A percentile compares a stretch with the other conserved stretches of the same genome.
phyloP scores from a whole-genome alignment of 495 filamentous ascomycete species.

The Xylaria venustula region DNA sequence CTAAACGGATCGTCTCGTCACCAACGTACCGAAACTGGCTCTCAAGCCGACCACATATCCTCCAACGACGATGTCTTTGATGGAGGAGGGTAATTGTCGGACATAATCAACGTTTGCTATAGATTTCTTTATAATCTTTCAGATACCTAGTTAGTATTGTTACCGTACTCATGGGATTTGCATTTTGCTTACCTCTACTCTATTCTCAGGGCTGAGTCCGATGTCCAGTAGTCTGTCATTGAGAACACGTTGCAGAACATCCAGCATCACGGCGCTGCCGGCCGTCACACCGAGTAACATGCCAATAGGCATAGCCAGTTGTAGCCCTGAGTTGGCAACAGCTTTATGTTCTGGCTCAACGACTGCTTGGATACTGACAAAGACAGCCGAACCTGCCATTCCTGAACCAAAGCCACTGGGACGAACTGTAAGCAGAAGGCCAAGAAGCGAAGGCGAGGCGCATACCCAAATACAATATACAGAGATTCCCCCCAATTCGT shows the following conservation, averaged over 20 bases:
- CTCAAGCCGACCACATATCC: constrained; percentile 35
- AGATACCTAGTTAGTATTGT: not conserved
- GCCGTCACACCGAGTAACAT: constrained; percentile 49
- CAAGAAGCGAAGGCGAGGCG: too few relatives aligned
- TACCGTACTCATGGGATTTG: not conserved
- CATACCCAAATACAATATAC: constrained; percentile 57
- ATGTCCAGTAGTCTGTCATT: constrained; percentile 17
- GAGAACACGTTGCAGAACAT: constrained; percentile 20
- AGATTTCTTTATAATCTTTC: constrained; percentile 33
- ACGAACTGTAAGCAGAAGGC: not conserved
- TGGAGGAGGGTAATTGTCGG: constrained; percentile 36
- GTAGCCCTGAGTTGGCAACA: constrained; percentile 53
- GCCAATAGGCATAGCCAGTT: constrained; percentile 49
- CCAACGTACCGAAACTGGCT: constrained; percentile 21
- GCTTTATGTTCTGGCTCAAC: constrained; percentile 51
- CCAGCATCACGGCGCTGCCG: constrained; percentile 44
- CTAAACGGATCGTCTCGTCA: not conserved
- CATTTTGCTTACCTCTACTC: constrained; percentile 18
- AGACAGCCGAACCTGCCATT: constrained; percentile 48
- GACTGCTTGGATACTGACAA: constrained; percentile 56
- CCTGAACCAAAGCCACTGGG: constrained; percentile 52
- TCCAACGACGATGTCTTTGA: constrained; percentile 26
- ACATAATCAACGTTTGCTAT: constrained; percentile 51
- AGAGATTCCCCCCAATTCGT: constrained; percentile 60
- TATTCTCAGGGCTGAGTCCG: constrained; percentile 17